Conservation (phyloP, 495 filamentous ascomycete species). For the Penicillium samsonianum region DNA sequence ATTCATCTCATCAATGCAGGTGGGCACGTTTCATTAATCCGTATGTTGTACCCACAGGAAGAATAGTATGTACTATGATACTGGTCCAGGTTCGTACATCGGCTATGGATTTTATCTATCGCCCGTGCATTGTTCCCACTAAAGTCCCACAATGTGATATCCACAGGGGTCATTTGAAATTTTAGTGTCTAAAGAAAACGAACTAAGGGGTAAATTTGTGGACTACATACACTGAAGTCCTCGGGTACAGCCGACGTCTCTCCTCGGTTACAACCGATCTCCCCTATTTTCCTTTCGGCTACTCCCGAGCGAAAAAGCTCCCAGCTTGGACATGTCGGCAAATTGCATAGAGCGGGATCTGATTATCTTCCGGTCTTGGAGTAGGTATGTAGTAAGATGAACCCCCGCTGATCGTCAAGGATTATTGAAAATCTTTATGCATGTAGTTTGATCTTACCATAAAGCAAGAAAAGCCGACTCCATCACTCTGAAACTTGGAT, state of each 20-base stretch:
- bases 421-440: slow-evolving; percentile 7
- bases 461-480: not conserved
- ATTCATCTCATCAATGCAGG: not conserved
- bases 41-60: too few relatives aligned
- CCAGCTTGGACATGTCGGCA: too few relatives aligned
- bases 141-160: not conserved
- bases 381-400: not conserved
- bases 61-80: not conserved
- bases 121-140: not conserved
- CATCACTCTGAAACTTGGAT: not conserved
- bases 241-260: too few relatives aligned
- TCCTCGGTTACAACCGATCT: too few relatives aligned
- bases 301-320: too few relatives aligned
- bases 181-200: not conserved
- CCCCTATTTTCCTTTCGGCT: too few relatives aligned
- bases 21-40: not conserved
- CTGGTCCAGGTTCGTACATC: not conserved
- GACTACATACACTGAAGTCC: too few relatives aligned
- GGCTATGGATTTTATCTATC: not conserved
- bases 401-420: slow-evolving; percentile 6
- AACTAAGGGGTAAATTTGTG: too few relatives aligned
- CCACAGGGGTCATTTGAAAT: not conserved
- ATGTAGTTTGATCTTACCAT: not conserved
- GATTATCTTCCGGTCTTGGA: not conserved
- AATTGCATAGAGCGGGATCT: not conserved